These are phyloP conservation scores for Exsudoporus frostii DNA, from an alignment of 768 basidiomycete species.

Conservation along the genomic window DNA sequence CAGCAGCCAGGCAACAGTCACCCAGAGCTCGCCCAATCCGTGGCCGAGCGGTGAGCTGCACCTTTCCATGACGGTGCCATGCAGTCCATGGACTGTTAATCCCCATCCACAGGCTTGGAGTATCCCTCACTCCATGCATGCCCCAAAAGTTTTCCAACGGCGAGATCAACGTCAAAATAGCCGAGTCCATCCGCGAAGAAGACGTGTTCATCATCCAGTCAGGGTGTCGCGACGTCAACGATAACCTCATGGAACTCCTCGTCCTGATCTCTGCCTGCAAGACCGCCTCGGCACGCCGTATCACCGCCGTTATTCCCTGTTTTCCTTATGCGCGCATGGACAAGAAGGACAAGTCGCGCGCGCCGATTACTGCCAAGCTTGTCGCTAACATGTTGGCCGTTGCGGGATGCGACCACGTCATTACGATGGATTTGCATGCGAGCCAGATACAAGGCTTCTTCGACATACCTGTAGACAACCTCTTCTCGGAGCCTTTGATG, in stretches of 20 bases:
- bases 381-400: conserved; percentile 98
- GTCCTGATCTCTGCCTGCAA: conserved; percentile 98
- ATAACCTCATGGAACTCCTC: conserved; percentile 97
- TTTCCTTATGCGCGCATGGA: conserved; percentile 97
- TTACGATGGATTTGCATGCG: conserved; percentile 98
- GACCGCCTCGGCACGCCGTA: conserved; percentile 90
- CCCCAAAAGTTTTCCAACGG: conserved; percentile 93
- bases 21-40: conserved; percentile 92
- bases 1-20: conserved; percentile 85
- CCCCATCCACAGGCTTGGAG: conserved; percentile 71
- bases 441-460: conserved; percentile 99
- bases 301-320: conserved; percentile 97
- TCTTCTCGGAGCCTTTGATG: conserved; percentile 96
- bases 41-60: conserved; percentile 93
- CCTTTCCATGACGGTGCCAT: conserved; percentile 35
- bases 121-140: conserved; percentile 79
- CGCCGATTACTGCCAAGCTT: conserved; percentile 97
- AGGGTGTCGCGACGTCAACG: conserved; percentile 85
- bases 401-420: conserved; percentile 97
- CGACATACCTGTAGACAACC: conserved; percentile 96
- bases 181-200: conserved; percentile 94
- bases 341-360: conserved; percentile 95
- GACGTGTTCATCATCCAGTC: conserved; percentile 99
- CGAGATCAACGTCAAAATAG: conserved; percentile 92
- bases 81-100: conserved; percentile 49